A percentile compares a stretch with the other conserved stretches of the same genome.
Evolutionary conservation across 2,329 filamentous ascomycete genomes (phyloP).

Genomic region (Trichoderma simmonsii): DNA sequence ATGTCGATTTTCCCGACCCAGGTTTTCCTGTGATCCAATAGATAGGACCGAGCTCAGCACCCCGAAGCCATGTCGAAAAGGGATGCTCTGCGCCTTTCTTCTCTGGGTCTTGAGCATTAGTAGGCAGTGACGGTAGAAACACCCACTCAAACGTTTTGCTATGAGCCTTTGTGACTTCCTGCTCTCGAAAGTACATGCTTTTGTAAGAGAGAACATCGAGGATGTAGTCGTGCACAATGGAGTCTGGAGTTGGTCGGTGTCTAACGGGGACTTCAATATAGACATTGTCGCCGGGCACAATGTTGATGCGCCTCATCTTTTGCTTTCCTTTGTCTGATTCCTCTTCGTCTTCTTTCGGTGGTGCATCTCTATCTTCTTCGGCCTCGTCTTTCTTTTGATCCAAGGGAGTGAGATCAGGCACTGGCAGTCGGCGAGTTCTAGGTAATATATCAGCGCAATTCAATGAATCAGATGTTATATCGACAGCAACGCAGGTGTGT

Average conservation of each 20-base stretch:
- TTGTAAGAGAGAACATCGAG: slow-evolving; percentile 33
- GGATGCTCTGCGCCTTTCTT: slow-evolving; percentile 17
- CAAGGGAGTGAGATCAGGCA: background rate
- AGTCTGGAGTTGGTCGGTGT: slow-evolving; percentile 19
- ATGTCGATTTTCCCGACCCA: slow-evolving; percentile 46
- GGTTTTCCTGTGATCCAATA: slow-evolving; percentile 43
- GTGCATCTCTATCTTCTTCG: background rate
- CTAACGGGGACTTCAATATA: background rate
- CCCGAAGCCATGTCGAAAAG: slow-evolving; percentile 31
- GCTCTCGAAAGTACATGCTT: slow-evolving; percentile 32
- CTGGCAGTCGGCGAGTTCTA: background rate
- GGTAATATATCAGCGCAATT: background rate
- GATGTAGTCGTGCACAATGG: slow-evolving; percentile 31
- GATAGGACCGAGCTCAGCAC: slow-evolving; percentile 23
- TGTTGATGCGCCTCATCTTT: background rate
- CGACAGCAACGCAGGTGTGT: background rate
- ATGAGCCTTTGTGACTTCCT: slow-evolving; percentile 32
- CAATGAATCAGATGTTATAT: background rate
- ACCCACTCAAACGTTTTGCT: slow-evolving; percentile 38
- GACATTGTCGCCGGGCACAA: background rate
- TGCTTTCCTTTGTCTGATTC: background rate
- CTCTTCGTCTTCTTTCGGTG: background rate
- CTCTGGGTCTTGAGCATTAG: background rate
- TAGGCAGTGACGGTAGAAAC: slow-evolving; percentile 24
- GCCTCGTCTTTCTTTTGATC: background rate